Evolutionary conservation across 352 stramenopile species (phyloP).

Genomic region (Globisporangium acanthophoron): DNA sequence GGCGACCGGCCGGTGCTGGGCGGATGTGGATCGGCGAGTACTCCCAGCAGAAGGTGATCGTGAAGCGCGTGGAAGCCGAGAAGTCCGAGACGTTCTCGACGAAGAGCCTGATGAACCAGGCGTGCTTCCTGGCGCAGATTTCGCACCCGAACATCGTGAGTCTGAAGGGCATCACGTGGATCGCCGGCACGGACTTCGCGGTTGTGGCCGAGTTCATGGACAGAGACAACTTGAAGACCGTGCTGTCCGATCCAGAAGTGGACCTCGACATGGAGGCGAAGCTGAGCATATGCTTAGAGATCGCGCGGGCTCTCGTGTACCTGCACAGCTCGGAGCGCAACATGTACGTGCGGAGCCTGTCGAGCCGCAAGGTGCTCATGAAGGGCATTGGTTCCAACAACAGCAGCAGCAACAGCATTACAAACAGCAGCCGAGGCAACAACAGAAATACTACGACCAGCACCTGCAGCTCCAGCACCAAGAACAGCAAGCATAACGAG

Average conservation of each 20-base stretch:
- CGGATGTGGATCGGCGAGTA: slow-evolving; percentile 62
- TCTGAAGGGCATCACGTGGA: slow-evolving; percentile 60
- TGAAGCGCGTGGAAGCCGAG: slow-evolving; percentile 72
- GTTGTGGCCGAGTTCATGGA: slow-evolving; percentile 74
- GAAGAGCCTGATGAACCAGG: slow-evolving; percentile 59
- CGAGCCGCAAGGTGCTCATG: slow-evolving; percentile 55
- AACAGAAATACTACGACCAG: not conserved
- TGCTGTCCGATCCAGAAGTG: slow-evolving; percentile 50
- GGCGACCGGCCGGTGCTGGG: slow-evolving; percentile 41
- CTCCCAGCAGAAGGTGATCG: slow-evolving; percentile 41
- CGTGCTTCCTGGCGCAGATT: slow-evolving; percentile 37
- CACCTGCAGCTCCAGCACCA: not conserved
- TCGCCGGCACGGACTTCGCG: slow-evolving; percentile 72
- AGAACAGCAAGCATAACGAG: slow-evolving; percentile 1
- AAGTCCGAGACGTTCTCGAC: slow-evolving; percentile 48
- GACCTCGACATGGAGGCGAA: slow-evolving; percentile 51
- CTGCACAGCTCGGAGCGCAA: slow-evolving; percentile 49
- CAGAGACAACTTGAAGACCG: slow-evolving; percentile 53
- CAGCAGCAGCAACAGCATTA: not conserved
- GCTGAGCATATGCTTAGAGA: slow-evolving; percentile 59
- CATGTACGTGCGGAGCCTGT: slow-evolving; percentile 40
- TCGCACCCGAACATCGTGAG: slow-evolving; percentile 63
- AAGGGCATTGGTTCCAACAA: slow-evolving; percentile 15
- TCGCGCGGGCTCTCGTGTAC: slow-evolving; percentile 56
- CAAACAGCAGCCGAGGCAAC: not conserved